These are phyloP conservation scores for Penicillium italicum DNA, from an alignment of 2,329 filamentous ascomycete species.

Conservation along the genomic window DNA sequence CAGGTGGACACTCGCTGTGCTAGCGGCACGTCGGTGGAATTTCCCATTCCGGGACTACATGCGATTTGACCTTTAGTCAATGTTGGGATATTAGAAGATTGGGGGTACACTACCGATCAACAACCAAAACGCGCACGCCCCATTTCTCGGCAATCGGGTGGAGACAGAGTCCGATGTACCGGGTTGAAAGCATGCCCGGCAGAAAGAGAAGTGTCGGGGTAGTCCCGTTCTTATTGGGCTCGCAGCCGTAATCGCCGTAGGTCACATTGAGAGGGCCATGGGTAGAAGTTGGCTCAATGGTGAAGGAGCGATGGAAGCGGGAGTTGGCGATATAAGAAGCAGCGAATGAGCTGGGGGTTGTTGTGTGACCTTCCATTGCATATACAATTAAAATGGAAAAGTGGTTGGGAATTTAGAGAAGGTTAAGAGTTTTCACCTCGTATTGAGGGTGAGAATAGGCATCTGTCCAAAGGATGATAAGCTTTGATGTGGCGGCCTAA, in stretches of 20 bases:
- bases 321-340: conserved; percentile 2
- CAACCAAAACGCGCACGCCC: conserved; percentile 5
- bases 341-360: background rate
- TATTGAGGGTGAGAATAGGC: background rate
- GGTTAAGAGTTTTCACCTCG: background rate
- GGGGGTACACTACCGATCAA: conserved; percentile 1
- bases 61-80: background rate
- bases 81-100: background rate
- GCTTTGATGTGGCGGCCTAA: background rate
- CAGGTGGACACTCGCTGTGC: conserved; percentile 38
- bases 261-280: conserved; percentile 7
- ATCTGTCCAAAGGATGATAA: background rate
- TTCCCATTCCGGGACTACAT: conserved; percentile 44
- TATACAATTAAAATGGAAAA: background rate
- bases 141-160: conserved; percentile 4
- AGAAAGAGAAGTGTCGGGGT: background rate
- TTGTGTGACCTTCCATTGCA: background rate
- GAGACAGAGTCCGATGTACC: conserved; percentile 1
- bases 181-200: conserved; percentile 6
- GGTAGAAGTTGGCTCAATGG: background rate
- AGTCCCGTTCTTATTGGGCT: background rate
- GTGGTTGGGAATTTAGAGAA: background rate
- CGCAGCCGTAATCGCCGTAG: conserved; percentile 1
- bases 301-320: conserved; percentile 6
- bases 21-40: conserved; percentile 39